Evolutionary conservation across 2,329 filamentous ascomycete genomes (phyloP), one percentile per base, ranked within the genome.

Genomic region (Orbilia javanica): DNA sequence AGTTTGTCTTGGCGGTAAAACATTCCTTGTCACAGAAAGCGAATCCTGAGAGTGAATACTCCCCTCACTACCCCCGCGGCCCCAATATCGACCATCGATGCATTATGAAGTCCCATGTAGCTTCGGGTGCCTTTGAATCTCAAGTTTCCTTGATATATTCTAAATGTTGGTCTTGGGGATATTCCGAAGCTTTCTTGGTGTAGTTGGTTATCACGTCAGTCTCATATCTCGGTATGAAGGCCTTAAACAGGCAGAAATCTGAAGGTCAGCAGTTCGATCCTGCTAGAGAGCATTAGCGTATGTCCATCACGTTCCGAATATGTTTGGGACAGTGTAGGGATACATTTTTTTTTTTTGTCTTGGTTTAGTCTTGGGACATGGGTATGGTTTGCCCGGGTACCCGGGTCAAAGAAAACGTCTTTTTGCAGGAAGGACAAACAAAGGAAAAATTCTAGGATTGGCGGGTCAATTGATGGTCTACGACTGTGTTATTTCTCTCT

Each of bases 241-340:
- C 34, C 39, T 66, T 46, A 25, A 66, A 57, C 60, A 67, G 36
- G 25, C 44, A 53, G 65, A 25, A 25, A 77, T 77, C 73, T 77
- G 46, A 70, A 77, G 73, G 73, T 66, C 66, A 57, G 39, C 73
- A 77, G 73, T 77, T 77, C 73, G 73, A 77, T 77, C 67, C 73
- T 77, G 66, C 39, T 57, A 71, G 57, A 53, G 60, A 57, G 67
- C 73, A 77, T 15, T 29, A 57, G n/a, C 13, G 20, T 50, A 50
- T 27, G 22, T 25, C 22, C 15, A 25, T 13, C 4, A 25, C 8
- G 7, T 22, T 13, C 48, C 20, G 3, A 29, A 15, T 25, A 4
- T 3, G 22, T 52, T 27, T 52, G 22, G 25, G 8, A 4, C 6
- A 3, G 22, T 13, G 46, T 29, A 29, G 13, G 48, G 22, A n/a